phyloP scores from a whole-genome alignment of 768 basidiomycete genomes.

The Kondoa subrosea region DNA sequence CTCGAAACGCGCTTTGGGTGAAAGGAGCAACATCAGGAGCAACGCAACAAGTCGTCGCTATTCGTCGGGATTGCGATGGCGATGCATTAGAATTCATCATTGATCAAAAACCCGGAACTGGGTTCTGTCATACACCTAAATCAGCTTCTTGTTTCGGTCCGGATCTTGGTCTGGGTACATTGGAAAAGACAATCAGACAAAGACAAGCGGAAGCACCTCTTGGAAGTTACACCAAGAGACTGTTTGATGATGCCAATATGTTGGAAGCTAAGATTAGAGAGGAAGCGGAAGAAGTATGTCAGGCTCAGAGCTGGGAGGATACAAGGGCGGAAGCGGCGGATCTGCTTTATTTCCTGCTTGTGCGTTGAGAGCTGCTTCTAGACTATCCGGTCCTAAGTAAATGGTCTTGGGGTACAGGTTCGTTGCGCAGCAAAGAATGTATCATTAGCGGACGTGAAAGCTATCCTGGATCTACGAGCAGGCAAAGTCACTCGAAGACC shows the following conservation, averaged over 20 bases:
- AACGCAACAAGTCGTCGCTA: conserved; percentile 66
- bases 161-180: conserved; percentile 54
- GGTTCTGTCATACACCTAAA: conserved; percentile 52
- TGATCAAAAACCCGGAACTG: conserved; percentile 50
- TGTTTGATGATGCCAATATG: conserved; percentile 68
- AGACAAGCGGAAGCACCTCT: conserved; percentile 61
- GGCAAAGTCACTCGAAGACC: conserved; percentile 67
- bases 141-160: conserved; percentile 61
- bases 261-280: conserved; percentile 89
- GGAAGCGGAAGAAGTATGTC: conserved; percentile 92
- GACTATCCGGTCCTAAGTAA: background rate
- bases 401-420: conserved; percentile 2
- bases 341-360: conserved; percentile 75
- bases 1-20: conserved; percentile 80
- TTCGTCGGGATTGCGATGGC: conserved; percentile 76
- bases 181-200: conserved; percentile 60
- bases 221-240: conserved; percentile 74
- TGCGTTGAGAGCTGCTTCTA: conserved; percentile 53
- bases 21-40: conserved; percentile 95
- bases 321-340: conserved; percentile 92
- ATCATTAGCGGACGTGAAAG: conserved; percentile 62
- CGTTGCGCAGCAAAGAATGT: conserved; percentile 43
- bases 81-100: conserved; percentile 85
- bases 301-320: conserved; percentile 51
- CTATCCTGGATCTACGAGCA: conserved; percentile 65